Evolutionary conservation across 768 basidiomycete genomes (phyloP).

Genomic region (Collybia nuda): DNA sequence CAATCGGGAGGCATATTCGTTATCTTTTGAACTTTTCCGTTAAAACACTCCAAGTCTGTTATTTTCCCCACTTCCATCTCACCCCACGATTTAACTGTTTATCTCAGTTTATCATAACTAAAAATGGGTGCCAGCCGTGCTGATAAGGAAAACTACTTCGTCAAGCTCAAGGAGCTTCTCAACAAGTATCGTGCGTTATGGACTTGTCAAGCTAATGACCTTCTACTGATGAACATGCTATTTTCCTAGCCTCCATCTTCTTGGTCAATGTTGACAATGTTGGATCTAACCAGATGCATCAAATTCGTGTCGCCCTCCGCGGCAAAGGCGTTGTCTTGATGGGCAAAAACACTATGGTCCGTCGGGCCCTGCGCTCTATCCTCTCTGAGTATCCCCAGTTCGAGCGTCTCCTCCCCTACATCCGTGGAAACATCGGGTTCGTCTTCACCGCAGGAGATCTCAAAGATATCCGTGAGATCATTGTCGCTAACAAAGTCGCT

Average conservation of each 20-base stretch:
- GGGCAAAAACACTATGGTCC: slow-evolving; percentile 99
- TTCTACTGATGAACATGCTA: slow-evolving; percentile 6
- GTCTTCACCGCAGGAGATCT: slow-evolving; percentile 93
- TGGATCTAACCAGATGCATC: slow-evolving; percentile 99
- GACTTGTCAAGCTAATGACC: neutral
- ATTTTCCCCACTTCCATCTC: no score
- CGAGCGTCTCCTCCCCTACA: slow-evolving; percentile 93
- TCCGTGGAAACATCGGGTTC: slow-evolving; percentile 98
- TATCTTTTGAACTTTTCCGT: slow-evolving; percentile 22
- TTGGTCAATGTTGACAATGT: slow-evolving; percentile 99
- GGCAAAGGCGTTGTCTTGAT: slow-evolving; percentile 96
- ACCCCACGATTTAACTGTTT: neutral
- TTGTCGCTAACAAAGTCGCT: slow-evolving; percentile 95
- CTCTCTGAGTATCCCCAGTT: slow-evolving; percentile 89
- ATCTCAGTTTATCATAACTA: slow-evolving; percentile 19
- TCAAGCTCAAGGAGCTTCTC: slow-evolving; percentile 91
- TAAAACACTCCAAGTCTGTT: slow-evolving; percentile 13
- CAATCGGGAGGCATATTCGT: slow-evolving; percentile 86
- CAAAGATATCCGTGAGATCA: slow-evolving; percentile 92
- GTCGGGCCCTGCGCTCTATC: slow-evolving; percentile 93
- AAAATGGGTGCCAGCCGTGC: slow-evolving; percentile 91
- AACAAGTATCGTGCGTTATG: slow-evolving; percentile 76
- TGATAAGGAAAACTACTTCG: slow-evolving; percentile 90
- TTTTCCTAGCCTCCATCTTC: slow-evolving; percentile 87
- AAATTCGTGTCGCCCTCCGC: slow-evolving; percentile 93